Evolutionary conservation across 805 yeast species (phyloP).

Genomic region (Wickerhamomyces chambardii): DNA sequence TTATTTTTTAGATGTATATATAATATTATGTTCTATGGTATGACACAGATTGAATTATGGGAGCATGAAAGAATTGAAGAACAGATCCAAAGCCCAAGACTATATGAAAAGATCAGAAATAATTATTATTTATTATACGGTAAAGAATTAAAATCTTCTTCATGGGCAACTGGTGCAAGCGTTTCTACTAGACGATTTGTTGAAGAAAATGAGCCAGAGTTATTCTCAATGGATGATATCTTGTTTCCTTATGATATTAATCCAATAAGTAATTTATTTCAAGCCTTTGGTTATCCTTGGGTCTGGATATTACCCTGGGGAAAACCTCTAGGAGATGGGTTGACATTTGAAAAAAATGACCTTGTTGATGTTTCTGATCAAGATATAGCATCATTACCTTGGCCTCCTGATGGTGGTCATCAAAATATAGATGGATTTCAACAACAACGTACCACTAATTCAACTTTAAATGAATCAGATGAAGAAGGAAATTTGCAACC

Average conservation of each 20-base stretch:
- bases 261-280: slow-evolving; percentile 38
- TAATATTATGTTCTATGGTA: slow-evolving; percentile 51
- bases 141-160: slow-evolving; percentile 9
- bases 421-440: slow-evolving; percentile 16
- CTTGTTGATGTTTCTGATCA: slow-evolving; percentile 33
- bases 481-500: no score
- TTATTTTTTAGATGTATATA: slow-evolving; percentile 53
- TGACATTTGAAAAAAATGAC: slow-evolving; percentile 46
- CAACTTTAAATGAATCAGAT: slow-evolving; percentile 5
- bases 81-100: slow-evolving; percentile 45
- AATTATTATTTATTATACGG: slow-evolving; percentile 26
- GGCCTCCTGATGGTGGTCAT: slow-evolving; percentile 89
- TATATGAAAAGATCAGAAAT: slow-evolving; percentile 39
- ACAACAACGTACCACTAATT: slow-evolving; percentile 3
- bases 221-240: slow-evolving; percentile 49
- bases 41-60: slow-evolving; percentile 91
- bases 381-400: slow-evolving; percentile 63
- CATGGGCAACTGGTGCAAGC: no score
- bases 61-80: slow-evolving; percentile 75
- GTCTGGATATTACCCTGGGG: slow-evolving; percentile 72
- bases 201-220: slow-evolving; percentile 1
- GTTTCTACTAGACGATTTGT: no score
- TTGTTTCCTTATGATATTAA: slow-evolving; percentile 84
- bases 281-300: slow-evolving; percentile 52
- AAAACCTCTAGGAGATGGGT: slow-evolving; percentile 50